Percentiles rank a stretch among this genome's conserved stretches.
Evolutionary conservation across 2,329 filamentous ascomycete species (phyloP).

Genomic region (Colletotrichum sp.): DNA sequence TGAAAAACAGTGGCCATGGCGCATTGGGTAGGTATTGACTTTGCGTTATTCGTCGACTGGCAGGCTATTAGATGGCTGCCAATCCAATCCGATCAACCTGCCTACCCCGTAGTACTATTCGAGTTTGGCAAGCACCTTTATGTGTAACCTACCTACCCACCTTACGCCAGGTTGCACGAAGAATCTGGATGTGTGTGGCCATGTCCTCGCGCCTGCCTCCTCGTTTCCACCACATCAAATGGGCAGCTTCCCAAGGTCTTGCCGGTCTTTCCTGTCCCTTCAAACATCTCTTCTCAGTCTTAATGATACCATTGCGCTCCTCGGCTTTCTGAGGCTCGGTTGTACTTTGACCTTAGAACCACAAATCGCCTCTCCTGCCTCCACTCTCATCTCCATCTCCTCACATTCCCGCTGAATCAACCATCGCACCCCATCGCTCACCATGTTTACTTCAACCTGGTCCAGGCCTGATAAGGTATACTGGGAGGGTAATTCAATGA

Average conservation of each 20-base stretch:
- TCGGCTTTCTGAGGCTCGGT: too few species aligned
- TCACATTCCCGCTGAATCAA: background rate
- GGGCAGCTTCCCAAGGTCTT: background rate
- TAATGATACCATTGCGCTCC: too few species aligned
- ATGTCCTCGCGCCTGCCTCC: background rate
- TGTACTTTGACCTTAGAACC: too few species aligned
- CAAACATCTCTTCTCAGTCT: too few species aligned
- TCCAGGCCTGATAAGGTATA: background rate
- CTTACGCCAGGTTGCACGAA: background rate
- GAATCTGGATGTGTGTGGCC: background rate
- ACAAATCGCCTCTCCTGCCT: too few species aligned
- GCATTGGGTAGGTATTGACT: background rate
- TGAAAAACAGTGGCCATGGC: background rate
- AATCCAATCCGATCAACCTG: background rate
- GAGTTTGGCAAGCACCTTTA: background rate
- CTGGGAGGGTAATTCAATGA: rapidly evolving
- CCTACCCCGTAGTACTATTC: background rate
- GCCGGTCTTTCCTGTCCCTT: too few species aligned
- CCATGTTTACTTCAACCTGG: background rate
- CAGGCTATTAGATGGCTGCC: background rate
- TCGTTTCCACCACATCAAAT: background rate
- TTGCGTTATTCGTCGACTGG: background rate
- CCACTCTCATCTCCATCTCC: background rate
- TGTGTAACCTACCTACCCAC: background rate
- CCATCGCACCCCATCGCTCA: background rate